Conservation (phyloP, 2,329 filamentous ascomycete species). For the Sodiomyces alkalinus region DNA sequence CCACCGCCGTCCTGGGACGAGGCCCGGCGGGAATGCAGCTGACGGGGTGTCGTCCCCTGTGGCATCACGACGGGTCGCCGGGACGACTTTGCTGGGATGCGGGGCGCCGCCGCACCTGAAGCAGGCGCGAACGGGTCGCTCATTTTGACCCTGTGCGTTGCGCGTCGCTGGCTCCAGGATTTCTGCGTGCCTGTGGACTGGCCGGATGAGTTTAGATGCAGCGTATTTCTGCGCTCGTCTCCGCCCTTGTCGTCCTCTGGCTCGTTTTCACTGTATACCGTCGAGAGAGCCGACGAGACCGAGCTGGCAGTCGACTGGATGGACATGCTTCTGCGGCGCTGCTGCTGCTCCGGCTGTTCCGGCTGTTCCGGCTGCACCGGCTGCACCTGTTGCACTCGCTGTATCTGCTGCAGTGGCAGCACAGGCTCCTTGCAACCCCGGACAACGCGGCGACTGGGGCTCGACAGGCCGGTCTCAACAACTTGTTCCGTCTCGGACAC, state of each 20-base stretch:
- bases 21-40: background rate
- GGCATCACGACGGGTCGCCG: no score
- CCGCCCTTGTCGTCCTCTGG: conserved; percentile 17
- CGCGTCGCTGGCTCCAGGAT: background rate
- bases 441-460: conserved; percentile 24
- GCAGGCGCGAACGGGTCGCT: conserved; percentile 6
- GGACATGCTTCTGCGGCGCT: conserved; percentile 6
- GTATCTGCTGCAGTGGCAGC: no score
- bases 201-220: background rate
- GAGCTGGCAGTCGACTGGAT: conserved; percentile 23
- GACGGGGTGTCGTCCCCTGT: no score
- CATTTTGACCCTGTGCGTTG: conserved; percentile 5
- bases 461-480: conserved; percentile 21
- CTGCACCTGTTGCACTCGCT: conserved; percentile 9
- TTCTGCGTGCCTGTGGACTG: background rate
- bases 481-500: conserved; percentile 17
- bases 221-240: background rate
- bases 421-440: no score
- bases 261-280: conserved; percentile 39
- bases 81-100: conserved; percentile 1
- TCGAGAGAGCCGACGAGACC: conserved; percentile 38
- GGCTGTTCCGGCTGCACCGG: conserved; percentile 9
- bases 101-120: background rate
- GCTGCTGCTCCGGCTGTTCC: conserved; percentile 6
- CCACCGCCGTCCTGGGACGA: background rate